Percentiles rank a stretch among this genome's conserved stretches.
These are phyloP conservation scores for Backusella circina DNA, from an alignment of 192 early-diverging fungal species.

Conservation along the genomic window DNA sequence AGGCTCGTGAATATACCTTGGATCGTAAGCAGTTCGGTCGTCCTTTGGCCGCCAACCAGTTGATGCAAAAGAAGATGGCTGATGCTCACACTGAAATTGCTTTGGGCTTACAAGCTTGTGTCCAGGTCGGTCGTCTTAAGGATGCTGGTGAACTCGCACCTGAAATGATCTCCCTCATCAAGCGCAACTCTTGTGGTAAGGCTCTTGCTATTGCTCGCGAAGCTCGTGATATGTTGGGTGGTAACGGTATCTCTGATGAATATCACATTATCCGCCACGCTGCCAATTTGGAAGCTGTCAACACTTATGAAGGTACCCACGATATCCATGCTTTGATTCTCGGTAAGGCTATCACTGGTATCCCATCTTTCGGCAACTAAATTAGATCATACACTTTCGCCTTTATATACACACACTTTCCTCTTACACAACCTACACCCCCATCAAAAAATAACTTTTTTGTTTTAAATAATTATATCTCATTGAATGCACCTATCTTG, in stretches of 20 bases:
- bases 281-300: conserved; percentile 88
- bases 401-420: background rate
- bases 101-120: conserved; percentile 80
- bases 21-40: conserved; percentile 91
- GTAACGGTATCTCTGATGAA: conserved; percentile 94
- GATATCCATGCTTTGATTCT: conserved; percentile 94
- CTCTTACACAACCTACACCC: background rate
- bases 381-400: background rate
- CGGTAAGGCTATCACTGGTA: conserved; percentile 92
- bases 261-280: conserved; percentile 96
- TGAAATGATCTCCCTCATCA: conserved; percentile 96
- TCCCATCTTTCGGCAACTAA: conserved; percentile 57
- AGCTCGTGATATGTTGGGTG: conserved; percentile 90
- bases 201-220: conserved; percentile 88
- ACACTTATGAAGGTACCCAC: conserved; percentile 97
- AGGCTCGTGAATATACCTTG: conserved; percentile 89
- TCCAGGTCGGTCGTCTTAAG: conserved; percentile 92
- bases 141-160: conserved; percentile 80
- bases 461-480: background rate
- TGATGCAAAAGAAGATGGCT: conserved; percentile 97
- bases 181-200: conserved; percentile 95
- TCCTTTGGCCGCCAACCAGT: conserved; percentile 89
- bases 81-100: conserved; percentile 92
- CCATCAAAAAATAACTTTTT: background rate
- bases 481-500: background rate